Conservation (phyloP, 2,329 filamentous ascomycete genomes). For the Pyrenochaeta sp. region DNA sequence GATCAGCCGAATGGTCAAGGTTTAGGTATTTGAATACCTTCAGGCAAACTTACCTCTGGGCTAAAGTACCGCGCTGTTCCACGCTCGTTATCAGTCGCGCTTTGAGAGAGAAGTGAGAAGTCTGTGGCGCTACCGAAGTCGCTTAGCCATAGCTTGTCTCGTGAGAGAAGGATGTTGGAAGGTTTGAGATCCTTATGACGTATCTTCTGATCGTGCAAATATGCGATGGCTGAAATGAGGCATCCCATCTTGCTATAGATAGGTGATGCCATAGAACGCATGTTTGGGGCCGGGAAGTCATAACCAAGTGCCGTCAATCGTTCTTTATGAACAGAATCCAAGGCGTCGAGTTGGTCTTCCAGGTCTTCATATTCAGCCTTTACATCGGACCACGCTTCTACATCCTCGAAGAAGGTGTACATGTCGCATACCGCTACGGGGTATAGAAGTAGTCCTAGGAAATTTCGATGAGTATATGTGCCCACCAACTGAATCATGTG, state of each 20-base stretch:
- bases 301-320: slow-evolving; percentile 10
- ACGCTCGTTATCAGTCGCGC: slow-evolving; percentile 30
- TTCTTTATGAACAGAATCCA: slow-evolving; percentile 3
- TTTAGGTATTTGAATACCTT: too few relatives aligned
- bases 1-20: too few relatives aligned
- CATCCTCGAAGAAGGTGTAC: slow-evolving; percentile 27
- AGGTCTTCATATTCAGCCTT: background rate
- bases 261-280: background rate
- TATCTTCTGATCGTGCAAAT: slow-evolving; percentile 26
- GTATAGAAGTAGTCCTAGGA: slow-evolving; percentile 23
- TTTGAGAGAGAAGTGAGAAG: slow-evolving; percentile 28
- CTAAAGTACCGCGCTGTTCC: slow-evolving; percentile 31
- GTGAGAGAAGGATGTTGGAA: slow-evolving; percentile 24
- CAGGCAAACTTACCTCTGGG: slow-evolving; percentile 32
- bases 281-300: background rate
- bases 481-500: slow-evolving; percentile 33
- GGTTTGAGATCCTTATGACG: slow-evolving; percentile 35
- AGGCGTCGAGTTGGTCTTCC: background rate
- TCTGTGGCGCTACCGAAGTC: slow-evolving; percentile 34
- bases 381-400: slow-evolving; percentile 11
- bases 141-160: slow-evolving; percentile 23
- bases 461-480: slow-evolving; percentile 28
- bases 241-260: slow-evolving; percentile 25
- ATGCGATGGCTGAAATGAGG: slow-evolving; percentile 24
- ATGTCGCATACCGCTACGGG: slow-evolving; percentile 31